Evolutionary conservation across 1,284 basidiomycete genomes (phyloP), one percentile per base, ranked within the genome.

Genomic region (Paramarasmius palmivorus): DNA sequence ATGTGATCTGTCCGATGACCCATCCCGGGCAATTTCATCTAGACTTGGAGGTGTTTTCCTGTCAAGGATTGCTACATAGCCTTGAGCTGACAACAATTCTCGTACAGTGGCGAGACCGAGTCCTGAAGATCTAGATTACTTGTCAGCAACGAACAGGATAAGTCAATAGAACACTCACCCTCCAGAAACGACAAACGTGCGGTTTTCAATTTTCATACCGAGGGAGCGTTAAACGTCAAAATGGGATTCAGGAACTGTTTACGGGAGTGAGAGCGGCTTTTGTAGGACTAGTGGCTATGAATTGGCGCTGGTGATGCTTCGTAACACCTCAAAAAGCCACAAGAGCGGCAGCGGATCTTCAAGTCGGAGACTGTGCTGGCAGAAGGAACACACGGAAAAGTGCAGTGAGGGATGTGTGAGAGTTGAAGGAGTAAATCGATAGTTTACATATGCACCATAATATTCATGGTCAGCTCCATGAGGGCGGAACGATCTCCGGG

Each of bases 121-220:
- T 14, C 81, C 81, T 23, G 78, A 79, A 15, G 79, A 81, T 14
- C 80, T 81, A 55, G 25, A 45, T 14, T 35, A 29, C 20, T 3
- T 15, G 39, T 5, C 19, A 46, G 36, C 14, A 26, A 19, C n/a
- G 39, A 8, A 7, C 25, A 19, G 5, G 41, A 34, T 4, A 41
- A 34, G 26, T n/a, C 9, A 49, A 10, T 26, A 19, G 15, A 22
- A 22, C 29, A 63, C 72, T 60, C 58, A 81, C 78, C 78, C 79
- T 54, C 79, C 79, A 53, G 79, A 81, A 10, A 81, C 68, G 40
- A 82, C 67, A 60, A 79, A 79, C 7, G 79, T 82, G 20, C 79
- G 66, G 25, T 74, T 73, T 54, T 68, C 68, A 26, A 74, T 62
- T 63, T 76, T 92, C 73, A 92, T 92, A 14, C 39, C 17, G 12